Percentiles rank a stretch among this genome's conserved stretches.
Conservation (phyloP, 2,329 filamentous ascomycete species). For the Ilyonectria robusta region DNA sequence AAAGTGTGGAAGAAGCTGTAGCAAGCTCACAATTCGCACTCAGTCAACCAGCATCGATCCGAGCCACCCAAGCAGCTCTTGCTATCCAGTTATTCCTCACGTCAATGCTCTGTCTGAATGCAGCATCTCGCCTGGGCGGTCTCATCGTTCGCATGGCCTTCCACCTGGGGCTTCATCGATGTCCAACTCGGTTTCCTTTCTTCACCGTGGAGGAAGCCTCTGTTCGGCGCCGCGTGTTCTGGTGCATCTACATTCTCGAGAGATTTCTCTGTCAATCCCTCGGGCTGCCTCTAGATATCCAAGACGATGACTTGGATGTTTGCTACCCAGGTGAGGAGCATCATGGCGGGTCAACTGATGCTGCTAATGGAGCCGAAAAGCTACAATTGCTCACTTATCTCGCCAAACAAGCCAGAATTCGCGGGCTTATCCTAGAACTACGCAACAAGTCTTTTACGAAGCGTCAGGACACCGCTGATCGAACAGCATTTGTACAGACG, state of each 20-base stretch:
- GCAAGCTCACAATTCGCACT: conserved; percentile 63
- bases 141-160: conserved; percentile 69
- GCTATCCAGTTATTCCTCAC: conserved; percentile 68
- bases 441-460: conserved; percentile 66
- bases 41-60: conserved; percentile 62
- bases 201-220: conserved; percentile 63
- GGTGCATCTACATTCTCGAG: conserved; percentile 70
- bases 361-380: conserved; percentile 42
- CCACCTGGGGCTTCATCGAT: conserved; percentile 71
- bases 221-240: conserved; percentile 68
- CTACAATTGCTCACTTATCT: conserved; percentile 57
- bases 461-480: conserved; percentile 58
- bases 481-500: conserved; percentile 61
- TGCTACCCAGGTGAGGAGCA: conserved; percentile 66
- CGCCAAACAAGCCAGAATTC: conserved; percentile 63
- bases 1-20: conserved; percentile 64
- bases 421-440: conserved; percentile 66
- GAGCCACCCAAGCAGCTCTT: conserved; percentile 65
- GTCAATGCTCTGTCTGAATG: conserved; percentile 69
- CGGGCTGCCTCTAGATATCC: conserved; percentile 67
- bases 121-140: conserved; percentile 69
- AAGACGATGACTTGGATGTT: conserved; percentile 71
- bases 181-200: conserved; percentile 65
- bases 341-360: conserved; percentile 49
- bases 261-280: conserved; percentile 70